These are phyloP conservation scores for Collariella sp. DNA, from an alignment of 495 filamentous ascomycete species.

Conservation along the genomic window DNA sequence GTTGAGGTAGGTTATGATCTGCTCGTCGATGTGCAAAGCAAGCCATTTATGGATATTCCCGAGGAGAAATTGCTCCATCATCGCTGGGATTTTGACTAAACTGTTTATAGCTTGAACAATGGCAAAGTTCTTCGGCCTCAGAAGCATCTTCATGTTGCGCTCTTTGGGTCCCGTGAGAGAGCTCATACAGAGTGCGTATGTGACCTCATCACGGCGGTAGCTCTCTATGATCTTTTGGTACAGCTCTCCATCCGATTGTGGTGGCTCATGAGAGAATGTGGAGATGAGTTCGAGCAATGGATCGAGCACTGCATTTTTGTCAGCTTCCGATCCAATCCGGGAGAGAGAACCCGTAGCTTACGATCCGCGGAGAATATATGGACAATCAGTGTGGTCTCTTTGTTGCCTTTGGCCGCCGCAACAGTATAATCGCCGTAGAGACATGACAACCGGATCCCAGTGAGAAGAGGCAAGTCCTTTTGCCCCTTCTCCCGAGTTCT, in stretches of 20 bases:
- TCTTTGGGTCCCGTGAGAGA: slow-evolving; percentile 2
- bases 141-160: slow-evolving; percentile 2
- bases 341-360: background rate
- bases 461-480: slow-evolving; percentile 10
- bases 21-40: slow-evolving; percentile 1
- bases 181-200: slow-evolving; percentile 1
- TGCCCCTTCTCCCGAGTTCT: slow-evolving; percentile 1
- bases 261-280: background rate
- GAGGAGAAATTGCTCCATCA: slow-evolving; percentile 2
- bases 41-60: slow-evolving; percentile 4
- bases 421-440: slow-evolving; percentile 9
- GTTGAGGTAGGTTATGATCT: slow-evolving; percentile 2
- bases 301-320: slow-evolving; percentile 1
- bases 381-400: slow-evolving; percentile 8
- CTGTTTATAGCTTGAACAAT: slow-evolving; percentile 1
- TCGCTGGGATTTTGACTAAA: background rate
- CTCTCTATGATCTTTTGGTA: slow-evolving; percentile 5
- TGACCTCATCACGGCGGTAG: slow-evolving; percentile 1
- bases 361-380: slow-evolving; percentile 4
- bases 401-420: slow-evolving; percentile 5
- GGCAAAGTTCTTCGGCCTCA: slow-evolving; percentile 1
- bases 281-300: slow-evolving; percentile 4
- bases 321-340: background rate
- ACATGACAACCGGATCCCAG: slow-evolving; percentile 1
- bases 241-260: slow-evolving; percentile 4